These are phyloP conservation scores for Rhododendron molle DNA, from an alignment of 148 eudicot species.

Conservation along the genomic window DNA sequence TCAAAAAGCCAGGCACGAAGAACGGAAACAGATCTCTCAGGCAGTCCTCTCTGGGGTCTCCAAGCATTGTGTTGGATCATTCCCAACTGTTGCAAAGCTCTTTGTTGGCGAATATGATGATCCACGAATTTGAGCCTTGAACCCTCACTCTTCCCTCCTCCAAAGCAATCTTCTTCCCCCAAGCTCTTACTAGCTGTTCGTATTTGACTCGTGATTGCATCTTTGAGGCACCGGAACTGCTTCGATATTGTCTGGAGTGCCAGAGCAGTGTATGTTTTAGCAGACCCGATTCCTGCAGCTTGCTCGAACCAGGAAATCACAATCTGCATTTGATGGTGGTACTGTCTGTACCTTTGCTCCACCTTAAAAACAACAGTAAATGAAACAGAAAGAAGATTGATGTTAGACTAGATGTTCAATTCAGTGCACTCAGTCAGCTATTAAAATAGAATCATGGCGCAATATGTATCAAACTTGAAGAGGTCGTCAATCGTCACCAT, in stretches of 20 bases:
- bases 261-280: conserved; percentile 69
- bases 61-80: conserved; percentile 84
- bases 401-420: not conserved
- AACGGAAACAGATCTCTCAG: conserved; percentile 83
- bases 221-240: conserved; percentile 73
- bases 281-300: conserved; percentile 67
- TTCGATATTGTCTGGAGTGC: conserved; percentile 75
- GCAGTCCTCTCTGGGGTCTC: conserved; percentile 93
- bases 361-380: conserved; percentile 31
- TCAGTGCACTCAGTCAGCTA: not conserved
- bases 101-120: conserved; percentile 69
- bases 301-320: conserved; percentile 70
- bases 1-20: conserved; percentile 96
- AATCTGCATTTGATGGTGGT: conserved; percentile 79
- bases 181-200: conserved; percentile 48
- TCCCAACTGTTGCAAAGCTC: conserved; percentile 73
- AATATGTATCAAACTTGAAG: not conserved
- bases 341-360: conserved; percentile 79
- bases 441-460: not conserved
- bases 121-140: conserved; percentile 70
- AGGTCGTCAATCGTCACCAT: not conserved
- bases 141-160: conserved; percentile 50
- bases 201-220: conserved; percentile 56
- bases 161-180: conserved; percentile 56
- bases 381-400: not conserved